These are phyloP conservation scores for Amphirosellinia nigrospora DNA, from an alignment of 495 filamentous ascomycete genomes.

Conservation along the genomic window DNA sequence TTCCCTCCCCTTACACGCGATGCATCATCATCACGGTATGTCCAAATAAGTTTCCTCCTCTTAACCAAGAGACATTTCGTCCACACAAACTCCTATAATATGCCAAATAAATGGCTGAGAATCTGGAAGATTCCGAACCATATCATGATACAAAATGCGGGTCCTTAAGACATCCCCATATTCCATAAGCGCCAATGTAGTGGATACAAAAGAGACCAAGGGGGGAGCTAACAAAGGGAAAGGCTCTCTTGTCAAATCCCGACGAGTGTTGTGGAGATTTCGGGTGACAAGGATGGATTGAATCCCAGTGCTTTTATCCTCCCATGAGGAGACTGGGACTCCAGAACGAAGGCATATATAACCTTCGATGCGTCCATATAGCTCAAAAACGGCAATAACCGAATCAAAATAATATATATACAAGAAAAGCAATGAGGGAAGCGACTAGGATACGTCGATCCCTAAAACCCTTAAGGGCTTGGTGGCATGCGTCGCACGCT, in stretches of 20 bases:
- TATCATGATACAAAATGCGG: slow-evolving; percentile 24
- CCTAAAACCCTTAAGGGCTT: neutral
- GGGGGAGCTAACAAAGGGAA: neutral
- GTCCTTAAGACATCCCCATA: neutral
- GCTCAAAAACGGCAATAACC: neutral
- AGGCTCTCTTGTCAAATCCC: neutral
- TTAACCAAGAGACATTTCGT: neutral
- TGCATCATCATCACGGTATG: too few species aligned
- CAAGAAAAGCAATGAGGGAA: slow-evolving; percentile 3
- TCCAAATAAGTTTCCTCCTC: neutral
- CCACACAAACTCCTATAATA: slow-evolving; percentile 14
- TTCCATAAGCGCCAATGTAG: slow-evolving; percentile 15
- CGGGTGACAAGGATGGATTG: neutral
- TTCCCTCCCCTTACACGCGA: neutral
- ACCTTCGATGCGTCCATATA: neutral
- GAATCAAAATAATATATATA: slow-evolving; percentile 18
- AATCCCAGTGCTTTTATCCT: slow-evolving; percentile 6
- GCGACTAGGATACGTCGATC: neutral
- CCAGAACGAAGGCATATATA: neutral
- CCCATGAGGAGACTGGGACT: neutral
- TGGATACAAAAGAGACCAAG: neutral
- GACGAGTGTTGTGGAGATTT: neutral
- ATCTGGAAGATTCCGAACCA: neutral
- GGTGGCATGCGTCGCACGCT: neutral
- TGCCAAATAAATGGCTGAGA: slow-evolving; percentile 2